Percentiles rank a stretch among this genome's conserved stretches.
Evolutionary conservation across 495 filamentous ascomycete genomes (phyloP).

Genomic region (Opeltia flavorubescens): DNA sequence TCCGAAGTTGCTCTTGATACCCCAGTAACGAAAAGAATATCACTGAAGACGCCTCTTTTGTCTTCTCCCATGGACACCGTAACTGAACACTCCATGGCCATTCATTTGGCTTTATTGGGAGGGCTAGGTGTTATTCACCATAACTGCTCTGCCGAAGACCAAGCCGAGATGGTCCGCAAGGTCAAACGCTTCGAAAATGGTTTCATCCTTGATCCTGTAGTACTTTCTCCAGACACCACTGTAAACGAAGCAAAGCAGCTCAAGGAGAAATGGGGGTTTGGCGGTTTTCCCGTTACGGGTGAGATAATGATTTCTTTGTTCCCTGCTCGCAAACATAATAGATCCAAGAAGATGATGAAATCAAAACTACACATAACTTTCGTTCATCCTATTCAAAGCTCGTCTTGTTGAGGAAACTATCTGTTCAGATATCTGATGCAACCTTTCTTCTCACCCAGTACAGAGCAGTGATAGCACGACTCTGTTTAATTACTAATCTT

Average conservation of each 20-base stretch:
- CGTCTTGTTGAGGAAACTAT: slow-evolving; percentile 69
- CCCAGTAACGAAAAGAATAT: slow-evolving; percentile 83
- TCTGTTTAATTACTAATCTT: background rate
- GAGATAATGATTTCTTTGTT: slow-evolving; percentile 28
- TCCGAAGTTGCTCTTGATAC: slow-evolving; percentile 81
- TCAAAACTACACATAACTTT: slow-evolving; percentile 83
- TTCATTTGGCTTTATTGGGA: slow-evolving; percentile 94
- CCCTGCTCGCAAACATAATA: no score
- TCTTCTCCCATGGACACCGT: slow-evolving; percentile 99
- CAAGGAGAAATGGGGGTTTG: slow-evolving; percentile 97
- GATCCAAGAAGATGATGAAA: slow-evolving; percentile 47
- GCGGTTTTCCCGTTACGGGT: slow-evolving; percentile 98
- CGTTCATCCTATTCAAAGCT: slow-evolving; percentile 94
- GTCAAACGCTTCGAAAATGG: slow-evolving; percentile 99
- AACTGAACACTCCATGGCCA: slow-evolving; percentile 97
- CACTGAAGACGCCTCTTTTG: slow-evolving; percentile 83
- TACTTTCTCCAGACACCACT: slow-evolving; percentile 74
- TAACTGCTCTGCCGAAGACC: slow-evolving; percentile 88
- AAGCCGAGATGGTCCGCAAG: slow-evolving; percentile 98
- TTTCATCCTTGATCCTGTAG: slow-evolving; percentile 93
- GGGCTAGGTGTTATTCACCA: slow-evolving; percentile 97
- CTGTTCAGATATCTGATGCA: background rate
- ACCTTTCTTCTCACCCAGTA: slow-evolving; percentile 30
- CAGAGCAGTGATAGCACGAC: slow-evolving; percentile 4
- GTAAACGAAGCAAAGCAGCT: slow-evolving; percentile 82